phyloP scores from a whole-genome alignment of 371 early-diverging fungal genomes.

The Saksenaea oblongispora region DNA sequence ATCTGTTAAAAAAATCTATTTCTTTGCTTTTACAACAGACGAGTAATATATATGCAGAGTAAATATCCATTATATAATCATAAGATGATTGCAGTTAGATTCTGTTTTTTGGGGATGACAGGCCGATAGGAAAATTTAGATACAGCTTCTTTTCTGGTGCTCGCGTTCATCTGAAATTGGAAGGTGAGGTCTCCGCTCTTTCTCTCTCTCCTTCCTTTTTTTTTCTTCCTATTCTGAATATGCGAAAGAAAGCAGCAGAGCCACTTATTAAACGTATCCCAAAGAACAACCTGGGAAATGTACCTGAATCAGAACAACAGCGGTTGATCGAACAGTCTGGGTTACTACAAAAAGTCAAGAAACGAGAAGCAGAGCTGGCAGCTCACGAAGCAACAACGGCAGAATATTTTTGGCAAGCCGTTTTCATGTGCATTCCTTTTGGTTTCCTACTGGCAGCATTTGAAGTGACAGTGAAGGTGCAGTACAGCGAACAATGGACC shows the following conservation, averaged over 20 bases:
- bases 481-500: constrained; percentile 56
- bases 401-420: constrained; percentile 58
- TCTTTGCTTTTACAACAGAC: no score
- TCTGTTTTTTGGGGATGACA: neutral
- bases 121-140: neutral
- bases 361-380: constrained; percentile 33
- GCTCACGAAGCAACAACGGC: constrained; percentile 24
- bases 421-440: constrained; percentile 59
- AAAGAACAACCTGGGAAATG: constrained; percentile 13
- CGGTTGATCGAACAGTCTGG: constrained; percentile 55
- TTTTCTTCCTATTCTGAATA: constrained; percentile 1
- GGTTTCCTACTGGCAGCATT: constrained; percentile 55
- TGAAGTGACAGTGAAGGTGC: constrained; percentile 60
- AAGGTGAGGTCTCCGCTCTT: neutral
- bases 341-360: constrained; percentile 45
- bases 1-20: neutral
- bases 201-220: neutral
- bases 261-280: constrained; percentile 48
- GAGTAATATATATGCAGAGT: no score
- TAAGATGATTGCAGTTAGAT: neutral
- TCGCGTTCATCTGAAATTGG: neutral
- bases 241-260: constrained; percentile 10
- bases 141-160: no score
- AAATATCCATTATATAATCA: no score
- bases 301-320: constrained; percentile 46